Conservation (phyloP, 169 alveolate species). For the Plasmodium relictum region DNA sequence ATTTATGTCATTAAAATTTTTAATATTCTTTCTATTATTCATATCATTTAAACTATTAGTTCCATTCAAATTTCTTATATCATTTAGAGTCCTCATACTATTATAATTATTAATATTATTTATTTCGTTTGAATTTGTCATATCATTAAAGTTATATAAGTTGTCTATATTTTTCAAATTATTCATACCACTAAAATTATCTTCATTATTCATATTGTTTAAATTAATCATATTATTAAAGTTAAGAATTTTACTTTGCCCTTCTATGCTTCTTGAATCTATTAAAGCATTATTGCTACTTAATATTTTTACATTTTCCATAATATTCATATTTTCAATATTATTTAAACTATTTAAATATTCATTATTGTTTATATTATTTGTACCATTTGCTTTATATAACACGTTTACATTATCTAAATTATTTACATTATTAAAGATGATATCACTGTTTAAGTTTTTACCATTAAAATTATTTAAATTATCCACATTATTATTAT, state of each 20-base stretch:
- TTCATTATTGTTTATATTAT: not conserved
- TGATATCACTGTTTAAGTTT: not conserved
- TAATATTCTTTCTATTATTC: constrained; percentile 3
- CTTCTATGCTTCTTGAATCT: not conserved
- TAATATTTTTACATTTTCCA: not conserved
- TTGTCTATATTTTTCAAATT: not conserved
- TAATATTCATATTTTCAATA: not conserved
- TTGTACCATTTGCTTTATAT: not conserved
- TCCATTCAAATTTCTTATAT: constrained; percentile 7
- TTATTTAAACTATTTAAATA: constrained; percentile 4
- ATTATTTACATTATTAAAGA: not conserved
- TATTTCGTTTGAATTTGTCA: not conserved
- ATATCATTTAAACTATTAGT: constrained; percentile 5
- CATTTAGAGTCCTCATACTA: not conserved
- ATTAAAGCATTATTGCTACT: not conserved
- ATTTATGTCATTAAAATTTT: constrained; percentile 15
- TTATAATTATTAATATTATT: not conserved
- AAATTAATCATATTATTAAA: constrained; percentile 3
- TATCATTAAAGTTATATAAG: not conserved
- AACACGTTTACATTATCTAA: not conserved
- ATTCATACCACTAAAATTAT: not conserved
- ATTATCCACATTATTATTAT: not conserved
- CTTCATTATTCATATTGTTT: not conserved
- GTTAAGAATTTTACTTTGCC: not conserved
- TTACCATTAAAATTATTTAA: constrained; percentile 18